Evolutionary conservation across 176 grass and related monocot genomes (phyloP).

Genomic region (Saccharum officinarum): DNA sequence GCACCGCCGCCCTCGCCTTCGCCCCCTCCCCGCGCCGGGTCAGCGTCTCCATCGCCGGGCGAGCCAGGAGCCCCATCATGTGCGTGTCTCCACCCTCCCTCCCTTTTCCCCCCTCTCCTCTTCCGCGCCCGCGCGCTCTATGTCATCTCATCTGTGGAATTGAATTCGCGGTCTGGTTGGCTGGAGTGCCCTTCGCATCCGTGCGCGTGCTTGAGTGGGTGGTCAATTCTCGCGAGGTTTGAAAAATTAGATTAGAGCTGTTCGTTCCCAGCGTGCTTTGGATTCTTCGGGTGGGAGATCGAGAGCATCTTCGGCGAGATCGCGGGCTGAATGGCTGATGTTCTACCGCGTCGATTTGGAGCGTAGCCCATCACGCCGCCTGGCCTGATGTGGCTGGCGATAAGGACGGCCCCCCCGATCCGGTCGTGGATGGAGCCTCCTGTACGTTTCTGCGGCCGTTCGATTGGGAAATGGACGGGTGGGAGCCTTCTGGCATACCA

Average conservation of each 20-base stretch:
- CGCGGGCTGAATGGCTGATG: background rate
- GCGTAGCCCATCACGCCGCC: background rate
- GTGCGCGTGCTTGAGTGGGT: background rate
- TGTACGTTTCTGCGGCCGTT: slow-evolving; percentile 9
- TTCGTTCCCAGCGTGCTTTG: background rate
- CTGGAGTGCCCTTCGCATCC: background rate
- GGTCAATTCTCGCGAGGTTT: background rate
- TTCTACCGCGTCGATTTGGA: slow-evolving; percentile 20
- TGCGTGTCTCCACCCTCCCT: background rate
- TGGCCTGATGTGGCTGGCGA: background rate
- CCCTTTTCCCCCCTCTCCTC: background rate
- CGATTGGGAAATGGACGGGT: slow-evolving; percentile 7
- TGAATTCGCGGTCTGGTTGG: background rate
- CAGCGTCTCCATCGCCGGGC: slow-evolving; percentile 50
- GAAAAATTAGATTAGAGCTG: background rate
- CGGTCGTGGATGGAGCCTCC: background rate
- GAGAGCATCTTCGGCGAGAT: background rate
- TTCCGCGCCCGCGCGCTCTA: background rate
- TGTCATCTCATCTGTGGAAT: background rate
- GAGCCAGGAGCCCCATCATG: slow-evolving; percentile 55
- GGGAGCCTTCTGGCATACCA: background rate
- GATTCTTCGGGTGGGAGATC: background rate
- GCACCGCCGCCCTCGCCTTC: slow-evolving; percentile 18
- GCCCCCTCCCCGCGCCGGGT: slow-evolving; percentile 35
- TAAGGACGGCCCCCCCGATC: slow-evolving; percentile 18